Percentiles rank a stretch among this genome's conserved stretches.
phyloP scores from a whole-genome alignment of 2,329 filamentous ascomycete genomes.

The Cytospora schulzeri region DNA sequence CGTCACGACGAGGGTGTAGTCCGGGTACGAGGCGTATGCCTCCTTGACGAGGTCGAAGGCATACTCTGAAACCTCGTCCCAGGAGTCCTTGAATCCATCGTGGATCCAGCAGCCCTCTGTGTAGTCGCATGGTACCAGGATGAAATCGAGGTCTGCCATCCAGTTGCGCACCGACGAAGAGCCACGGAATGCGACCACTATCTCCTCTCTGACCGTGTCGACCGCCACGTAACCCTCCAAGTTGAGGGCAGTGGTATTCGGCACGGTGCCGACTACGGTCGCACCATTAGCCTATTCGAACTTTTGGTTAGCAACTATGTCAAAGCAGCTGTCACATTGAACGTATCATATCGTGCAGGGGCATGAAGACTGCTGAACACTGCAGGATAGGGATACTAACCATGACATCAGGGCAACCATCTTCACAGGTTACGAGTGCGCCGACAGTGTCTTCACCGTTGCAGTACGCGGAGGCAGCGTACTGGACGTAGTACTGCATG shows the following conservation, averaged over 20 bases:
- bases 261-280: conserved; percentile 47
- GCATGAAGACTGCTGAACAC: not conserved
- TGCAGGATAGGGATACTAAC: not conserved
- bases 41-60: conserved; percentile 47
- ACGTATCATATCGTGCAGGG: not conserved
- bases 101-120: conserved; percentile 54
- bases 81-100: conserved; percentile 61
- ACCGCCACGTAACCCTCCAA: conserved; percentile 54
- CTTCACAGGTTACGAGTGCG: conserved; percentile 45
- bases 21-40: conserved; percentile 50
- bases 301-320: not conserved
- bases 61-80: conserved; percentile 51
- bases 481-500: conserved; percentile 54
- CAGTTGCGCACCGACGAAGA: conserved; percentile 62
- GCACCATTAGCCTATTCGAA: conserved; percentile 39
- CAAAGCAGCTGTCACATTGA: not conserved
- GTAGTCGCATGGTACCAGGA: conserved; percentile 39
- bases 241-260: conserved; percentile 34
- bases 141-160: conserved; percentile 56
- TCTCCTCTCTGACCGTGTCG: conserved; percentile 51
- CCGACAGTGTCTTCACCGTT: conserved; percentile 47
- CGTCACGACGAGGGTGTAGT: conserved; percentile 58
- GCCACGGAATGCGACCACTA: conserved; percentile 64
- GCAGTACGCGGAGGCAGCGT: conserved; percentile 56
- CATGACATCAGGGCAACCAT: conserved; percentile 48